Percentiles rank a stretch among this genome's conserved stretches.
phyloP scores from a whole-genome alignment of 108 stramenopile species.

The Pelagomonas calceolata region DNA sequence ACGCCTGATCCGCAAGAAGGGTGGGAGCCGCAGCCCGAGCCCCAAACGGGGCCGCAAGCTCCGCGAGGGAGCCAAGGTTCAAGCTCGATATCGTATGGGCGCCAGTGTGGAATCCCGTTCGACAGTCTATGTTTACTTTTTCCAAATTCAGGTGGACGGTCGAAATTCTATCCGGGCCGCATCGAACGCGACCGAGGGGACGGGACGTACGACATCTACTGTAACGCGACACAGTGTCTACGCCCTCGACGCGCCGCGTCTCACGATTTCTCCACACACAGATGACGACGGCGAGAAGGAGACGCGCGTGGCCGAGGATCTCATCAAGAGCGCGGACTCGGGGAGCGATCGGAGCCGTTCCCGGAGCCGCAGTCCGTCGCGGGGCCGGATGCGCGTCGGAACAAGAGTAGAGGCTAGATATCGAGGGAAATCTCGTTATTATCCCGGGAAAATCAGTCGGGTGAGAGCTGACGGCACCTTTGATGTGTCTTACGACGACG shows the following conservation, averaged over 20 bases:
- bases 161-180: slow-evolving; percentile 17
- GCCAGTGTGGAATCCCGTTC: neutral
- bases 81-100: slow-evolving; percentile 6
- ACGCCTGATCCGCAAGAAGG: neutral
- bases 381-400: slow-evolving; percentile 9
- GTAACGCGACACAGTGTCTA: slow-evolving; percentile 12
- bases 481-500: slow-evolving; percentile 39
- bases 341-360: neutral
- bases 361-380: neutral
- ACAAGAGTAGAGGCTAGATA: slow-evolving; percentile 35
- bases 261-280: slow-evolving; percentile 25
- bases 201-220: slow-evolving; percentile 14
- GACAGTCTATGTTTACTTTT: too few species aligned
- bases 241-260: slow-evolving; percentile 30
- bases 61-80: slow-evolving; percentile 1
- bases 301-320: neutral
- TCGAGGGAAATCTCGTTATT: slow-evolving; percentile 21
- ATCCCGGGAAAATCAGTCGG: slow-evolving; percentile 17
- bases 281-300: slow-evolving; percentile 28
- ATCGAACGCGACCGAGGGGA: slow-evolving; percentile 4
- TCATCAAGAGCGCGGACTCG: slow-evolving; percentile 22
- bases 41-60: neutral
- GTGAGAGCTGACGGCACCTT: slow-evolving; percentile 23
- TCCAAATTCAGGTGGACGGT: too few species aligned
- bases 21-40: neutral